A percentile compares a stretch with the other conserved stretches of the same genome.
Conservation (phyloP, 1,139 yeast species). For the Taphrina flavorubra region DNA sequence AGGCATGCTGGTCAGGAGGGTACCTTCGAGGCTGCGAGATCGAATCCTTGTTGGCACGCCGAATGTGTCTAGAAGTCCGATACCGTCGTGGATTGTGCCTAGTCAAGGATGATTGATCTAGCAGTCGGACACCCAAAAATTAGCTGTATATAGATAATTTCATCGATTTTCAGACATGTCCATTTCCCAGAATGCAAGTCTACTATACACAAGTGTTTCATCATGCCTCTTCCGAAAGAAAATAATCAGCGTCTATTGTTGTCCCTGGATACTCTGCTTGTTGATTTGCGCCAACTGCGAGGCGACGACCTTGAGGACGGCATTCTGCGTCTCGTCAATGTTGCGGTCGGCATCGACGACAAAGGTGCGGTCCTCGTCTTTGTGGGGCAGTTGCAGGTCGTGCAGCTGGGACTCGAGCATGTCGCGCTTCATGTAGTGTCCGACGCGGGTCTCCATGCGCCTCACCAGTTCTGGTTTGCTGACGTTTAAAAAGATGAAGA, state of each 20-base stretch:
- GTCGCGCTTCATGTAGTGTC: conserved; percentile 70
- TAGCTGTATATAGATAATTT: no score
- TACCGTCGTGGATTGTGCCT: no score
- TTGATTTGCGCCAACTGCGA: conserved; percentile 12
- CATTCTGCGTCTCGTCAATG: conserved; percentile 24
- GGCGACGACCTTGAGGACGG: conserved; percentile 23
- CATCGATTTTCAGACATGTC: no score
- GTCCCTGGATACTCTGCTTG: conserved; percentile 9
- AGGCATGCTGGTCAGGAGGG: no score
- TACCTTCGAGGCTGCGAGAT: no score
- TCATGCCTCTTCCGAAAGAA: no score
- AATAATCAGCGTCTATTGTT: background rate
- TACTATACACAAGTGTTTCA: no score
- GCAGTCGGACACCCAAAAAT: no score
- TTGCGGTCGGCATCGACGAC: conserved; percentile 32
- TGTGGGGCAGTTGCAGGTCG: conserved; percentile 35
- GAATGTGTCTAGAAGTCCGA: no score
- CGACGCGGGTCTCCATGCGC: conserved; percentile 66
- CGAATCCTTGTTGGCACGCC: no score
- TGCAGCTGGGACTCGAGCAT: conserved; percentile 42
- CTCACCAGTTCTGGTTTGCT: conserved; percentile 63
- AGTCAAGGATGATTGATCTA: no score
- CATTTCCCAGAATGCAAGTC: no score
- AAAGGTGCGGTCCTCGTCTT: conserved; percentile 22
- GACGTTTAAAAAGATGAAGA: conserved; percentile 72